A percentile compares a stretch with the other conserved stretches of the same genome.
phyloP scores from a whole-genome alignment of 768 basidiomycete genomes.

The Cystofilobasidium capitatum region DNA sequence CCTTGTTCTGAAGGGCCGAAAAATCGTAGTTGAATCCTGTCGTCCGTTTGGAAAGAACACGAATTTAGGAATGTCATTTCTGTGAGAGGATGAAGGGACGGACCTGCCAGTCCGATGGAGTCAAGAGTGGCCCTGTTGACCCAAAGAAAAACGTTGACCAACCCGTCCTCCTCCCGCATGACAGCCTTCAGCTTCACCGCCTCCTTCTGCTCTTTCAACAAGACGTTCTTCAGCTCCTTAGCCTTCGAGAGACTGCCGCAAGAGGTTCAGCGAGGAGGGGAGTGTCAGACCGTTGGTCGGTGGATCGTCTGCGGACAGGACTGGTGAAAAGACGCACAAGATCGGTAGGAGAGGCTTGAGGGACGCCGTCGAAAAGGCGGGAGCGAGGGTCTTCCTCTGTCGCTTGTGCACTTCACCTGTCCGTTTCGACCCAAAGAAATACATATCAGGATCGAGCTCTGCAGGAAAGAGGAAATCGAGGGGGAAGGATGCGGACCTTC shows the following conservation, averaged over 20 bases:
- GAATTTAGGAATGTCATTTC: too few species aligned
- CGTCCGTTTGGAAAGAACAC: too few species aligned
- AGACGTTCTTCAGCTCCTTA: conserved; percentile 10
- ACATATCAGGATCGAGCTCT: too few species aligned
- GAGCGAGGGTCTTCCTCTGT: conserved; percentile 2
- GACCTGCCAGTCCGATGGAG: conserved; percentile 18
- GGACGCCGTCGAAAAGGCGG: not conserved
- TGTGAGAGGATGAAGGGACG: too few species aligned
- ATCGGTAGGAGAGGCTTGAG: not conserved
- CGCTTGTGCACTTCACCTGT: conserved; percentile 23
- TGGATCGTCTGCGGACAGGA: not conserved
- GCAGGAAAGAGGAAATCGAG: too few species aligned
- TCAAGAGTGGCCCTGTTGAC: conserved; percentile 19
- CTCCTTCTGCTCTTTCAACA: not conserved
- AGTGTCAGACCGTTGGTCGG: not conserved
- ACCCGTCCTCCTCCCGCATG: not conserved
- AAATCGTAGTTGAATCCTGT: conserved; percentile 19
- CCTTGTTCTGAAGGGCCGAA: conserved; percentile 5
- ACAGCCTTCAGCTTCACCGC: not conserved
- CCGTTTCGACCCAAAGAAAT: too few species aligned
- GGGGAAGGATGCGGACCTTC: conserved; percentile 9
- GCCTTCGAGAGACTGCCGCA: not conserved
- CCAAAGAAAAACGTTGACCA: conserved; percentile 20
- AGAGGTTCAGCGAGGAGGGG: too few species aligned
- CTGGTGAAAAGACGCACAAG: conserved; percentile 7